Base-by-base conservation (phyloP, 371 early-diverging fungal genomes). In the Capillidium heterosporum region DNA sequence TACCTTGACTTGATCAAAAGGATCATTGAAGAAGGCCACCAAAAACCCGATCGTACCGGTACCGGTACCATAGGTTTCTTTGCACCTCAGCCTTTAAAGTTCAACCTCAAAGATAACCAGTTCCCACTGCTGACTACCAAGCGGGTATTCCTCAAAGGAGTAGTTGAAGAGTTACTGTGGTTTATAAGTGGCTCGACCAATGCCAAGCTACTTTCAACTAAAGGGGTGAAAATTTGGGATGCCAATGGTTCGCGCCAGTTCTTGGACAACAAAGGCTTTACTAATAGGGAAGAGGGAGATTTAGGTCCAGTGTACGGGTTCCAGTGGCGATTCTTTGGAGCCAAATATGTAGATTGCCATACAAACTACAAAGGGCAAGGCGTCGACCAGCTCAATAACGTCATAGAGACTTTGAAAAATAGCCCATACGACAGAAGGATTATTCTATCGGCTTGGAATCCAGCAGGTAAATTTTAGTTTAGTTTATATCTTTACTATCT, bases 311-410 rank as follows among this genome's bases (percentile, higher is more conserved):
- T 99, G 29, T 99, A 99, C 63, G 99, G 99, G 7, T 99, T 94
- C 68, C 99, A 99, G 66, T 99, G 99, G 99, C 74, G 99, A 41
- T 97, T 99, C 66, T 99, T 97, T 76, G 99, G 99, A 0, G 99
- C 99, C 0, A 69, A 82, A 57, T 99, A 99, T 64, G 63, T 69
- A 27, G 86, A 84, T 49, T 86, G 85, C 35, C 82, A 91, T 60
- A 78, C 81, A 0, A 89, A 93, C 62, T 99, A 99, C 60, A 75
- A 84, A 0, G 91, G 91, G 2, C 70, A 89, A 65, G 99, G 99
- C 7, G 78, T 94, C 7, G 99, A 99, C 63, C 99, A 99, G 65
- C 71, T 99, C 2, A 71, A 71, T 17, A 76, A 86, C 49, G 89
- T 97, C n/a, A 89, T 99, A 56, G 73, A 89, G 50, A 85, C 79